A percentile compares a stretch with the other conserved stretches of the same genome.
Evolutionary conservation across 495 filamentous ascomycete genomes (phyloP).

Genomic region (Penicillium turbatum): DNA sequence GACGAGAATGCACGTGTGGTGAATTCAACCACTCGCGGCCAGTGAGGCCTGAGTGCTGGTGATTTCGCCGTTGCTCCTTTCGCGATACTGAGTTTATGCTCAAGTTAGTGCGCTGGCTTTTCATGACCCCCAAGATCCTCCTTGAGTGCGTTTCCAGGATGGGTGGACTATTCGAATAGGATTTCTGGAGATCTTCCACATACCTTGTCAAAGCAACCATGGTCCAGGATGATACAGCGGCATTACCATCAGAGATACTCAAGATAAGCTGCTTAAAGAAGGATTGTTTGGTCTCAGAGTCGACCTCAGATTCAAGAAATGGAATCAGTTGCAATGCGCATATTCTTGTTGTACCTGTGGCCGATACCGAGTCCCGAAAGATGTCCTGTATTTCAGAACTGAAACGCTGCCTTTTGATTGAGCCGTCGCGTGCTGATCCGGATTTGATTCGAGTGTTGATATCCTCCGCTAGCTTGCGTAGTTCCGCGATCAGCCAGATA

Average conservation of each 20-base stretch:
- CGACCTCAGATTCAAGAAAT: conserved; percentile 52
- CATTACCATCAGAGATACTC: conserved; percentile 54
- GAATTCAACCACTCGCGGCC: conserved; percentile 74
- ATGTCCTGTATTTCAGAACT: conserved; percentile 56
- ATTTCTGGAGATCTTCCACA: not conserved
- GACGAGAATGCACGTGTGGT: conserved; percentile 66
- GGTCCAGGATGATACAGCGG: conserved; percentile 55
- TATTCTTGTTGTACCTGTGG: conserved; percentile 51
- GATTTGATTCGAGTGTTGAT: conserved; percentile 12
- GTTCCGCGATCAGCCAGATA: conserved; percentile 37
- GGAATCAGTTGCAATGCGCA: conserved; percentile 76
- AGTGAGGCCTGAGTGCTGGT: conserved; percentile 39
- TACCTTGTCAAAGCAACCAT: conserved; percentile 63
- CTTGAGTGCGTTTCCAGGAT: not conserved
- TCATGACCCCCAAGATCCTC: not conserved
- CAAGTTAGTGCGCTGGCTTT: not conserved
- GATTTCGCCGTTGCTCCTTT: conserved; percentile 23
- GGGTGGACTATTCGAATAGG: too few relatives aligned
- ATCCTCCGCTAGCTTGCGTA: conserved; percentile 32
- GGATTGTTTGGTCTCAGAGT: conserved; percentile 38
- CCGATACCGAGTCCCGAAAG: conserved; percentile 54
- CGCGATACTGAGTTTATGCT: conserved; percentile 28
- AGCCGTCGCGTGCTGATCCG: conserved; percentile 17
- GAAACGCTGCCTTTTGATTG: conserved; percentile 59
- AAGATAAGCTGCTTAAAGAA: conserved; percentile 46